Base-by-base conservation (phyloP, 169 alveolate species). In the Toxoplasma gondii region DNA sequence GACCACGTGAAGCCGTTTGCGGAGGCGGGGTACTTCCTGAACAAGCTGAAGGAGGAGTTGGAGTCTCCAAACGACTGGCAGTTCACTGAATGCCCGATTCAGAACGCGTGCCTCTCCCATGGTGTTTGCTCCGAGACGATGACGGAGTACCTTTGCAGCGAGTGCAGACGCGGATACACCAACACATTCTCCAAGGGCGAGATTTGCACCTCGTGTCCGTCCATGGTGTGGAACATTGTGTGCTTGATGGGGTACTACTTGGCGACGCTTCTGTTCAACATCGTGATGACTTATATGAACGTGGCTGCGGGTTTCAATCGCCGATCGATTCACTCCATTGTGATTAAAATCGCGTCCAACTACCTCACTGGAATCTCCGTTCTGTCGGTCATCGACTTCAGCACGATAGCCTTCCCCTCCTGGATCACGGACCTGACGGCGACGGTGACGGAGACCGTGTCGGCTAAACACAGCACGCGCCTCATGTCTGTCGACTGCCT, bases 291-390 rank as follows among this genome's bases (percentile, higher is more conserved):
- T 0, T 96, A 96, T 90, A 95, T 97, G 95, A 97, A 97, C 95
- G 97, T 97, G 7, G 95, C 98, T 54, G 97, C 98, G 39, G 98
- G 98, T 0, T 97, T 95, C 94, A 96, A 97, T 92, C 93, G 98
- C 45, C 87, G 97, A n/a, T 97, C 98, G 29, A 97, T 97, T 39
- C 98, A 97, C 96, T 97, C 98, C 1, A 96, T 97, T 54, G 98
- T 97, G 80, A 97, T 97, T 69, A 97, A 97, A 94, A 97, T 97
- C 44, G 98, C 98, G 27, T 96, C 97, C 49, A 97, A 97, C 93
- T 97, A 96, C 92, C 83, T 96, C 44, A 94, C 97, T 9, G 94
- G 98, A 64, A 96, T 97, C 97, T 92, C 97, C 34, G 98, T 97
- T 24, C 84, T 97, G 44, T 92, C 92, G 29, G 97, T 97, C 69